phyloP scores from a whole-genome alignment of 2,329 filamentous ascomycete species.

The Paraconiothyrium brasiliense region DNA sequence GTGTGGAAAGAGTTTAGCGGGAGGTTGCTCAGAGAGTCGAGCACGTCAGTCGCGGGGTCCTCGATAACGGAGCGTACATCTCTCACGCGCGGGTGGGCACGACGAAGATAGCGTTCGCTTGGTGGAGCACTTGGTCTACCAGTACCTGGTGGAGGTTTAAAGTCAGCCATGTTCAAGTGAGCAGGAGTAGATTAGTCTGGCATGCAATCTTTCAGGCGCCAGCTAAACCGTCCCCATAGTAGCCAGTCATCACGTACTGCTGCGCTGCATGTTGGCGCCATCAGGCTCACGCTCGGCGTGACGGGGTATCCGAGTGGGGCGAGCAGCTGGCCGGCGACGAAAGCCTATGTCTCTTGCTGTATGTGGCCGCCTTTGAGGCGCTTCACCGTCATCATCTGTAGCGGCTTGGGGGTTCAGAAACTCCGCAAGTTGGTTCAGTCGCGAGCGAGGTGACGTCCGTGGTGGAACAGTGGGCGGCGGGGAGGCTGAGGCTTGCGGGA shows the following conservation, averaged over 20 bases:
- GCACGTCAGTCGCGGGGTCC: constrained; percentile 31
- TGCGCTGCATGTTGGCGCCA: constrained; percentile 22
- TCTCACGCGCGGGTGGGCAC: constrained; percentile 42
- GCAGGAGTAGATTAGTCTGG: background rate
- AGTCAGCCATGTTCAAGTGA: background rate
- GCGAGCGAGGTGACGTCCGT: constrained; percentile 8
- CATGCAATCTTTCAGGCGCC: background rate
- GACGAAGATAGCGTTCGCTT: constrained; percentile 48
- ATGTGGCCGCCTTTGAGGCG: constrained; percentile 23
- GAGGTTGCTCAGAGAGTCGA: constrained; percentile 36
- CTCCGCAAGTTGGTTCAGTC: constrained; percentile 12
- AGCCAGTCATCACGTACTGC: background rate
- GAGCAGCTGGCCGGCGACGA: constrained; percentile 30
- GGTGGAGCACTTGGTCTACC: constrained; percentile 45
- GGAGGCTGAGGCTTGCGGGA: constrained; percentile 53
- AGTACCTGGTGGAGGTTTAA: background rate
- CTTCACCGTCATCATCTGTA: background rate
- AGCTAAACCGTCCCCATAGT: background rate
- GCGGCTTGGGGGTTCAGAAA: constrained; percentile 4
- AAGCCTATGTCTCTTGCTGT: constrained; percentile 11
- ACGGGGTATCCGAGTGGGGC: constrained; percentile 26
- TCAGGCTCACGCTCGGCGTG: constrained; percentile 32
- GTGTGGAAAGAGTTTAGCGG: constrained; percentile 29
- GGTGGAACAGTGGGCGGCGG: constrained; percentile 23
- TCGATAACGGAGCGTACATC: constrained; percentile 36